Evolutionary conservation across 441 rosid species (phyloP), one percentile per base, ranked within the genome.

Genomic region (Gossypium schwendimanii): DNA sequence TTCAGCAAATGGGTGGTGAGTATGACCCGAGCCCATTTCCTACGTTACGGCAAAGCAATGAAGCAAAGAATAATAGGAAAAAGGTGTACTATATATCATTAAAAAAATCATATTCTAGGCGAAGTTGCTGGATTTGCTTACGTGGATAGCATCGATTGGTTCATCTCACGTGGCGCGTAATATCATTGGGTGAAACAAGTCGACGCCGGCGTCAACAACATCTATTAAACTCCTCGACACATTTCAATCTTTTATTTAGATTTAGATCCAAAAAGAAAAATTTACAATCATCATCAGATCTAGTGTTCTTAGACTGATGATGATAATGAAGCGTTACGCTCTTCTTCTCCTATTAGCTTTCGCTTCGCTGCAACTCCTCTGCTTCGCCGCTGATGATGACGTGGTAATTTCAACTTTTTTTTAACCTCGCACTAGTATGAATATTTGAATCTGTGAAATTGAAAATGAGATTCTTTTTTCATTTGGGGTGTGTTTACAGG

Each of bases 161-260:
- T 2, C 0, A 1, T 1, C 10, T 76, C 55, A 67, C 91, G 90
- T 87, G 86, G 82, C 85, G 26, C 17, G 52, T 24, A 59, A 17
- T 74, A 6, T 81, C 64, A 87, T 89, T 89, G 94, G 94, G 50
- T 21, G 78, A 79, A 71, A 86, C 89, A 80, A 57, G 79, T 55
- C 82, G 79, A 79, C 12, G 39, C 33, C 31, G 75, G 54, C 49
- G 47, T 52, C 49, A 41, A 21, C 41, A 68, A 69, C 78, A 76
- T 84, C 85, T 76, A 73, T 57, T 71, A 31, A 66, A 4, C 14
- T 55, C 45, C 57, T 10, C 47, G 74, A 66, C 67, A 39, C 50
- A 9, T 3, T 9, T 4, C 49, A 17, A 63, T 21, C 28, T 41
- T 41, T 41, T 41, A 41, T 36, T 39, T 18, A 58, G 65, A 45